Percentiles rank a stretch among this genome's conserved stretches.
Conservation (phyloP, 2,329 filamentous ascomycete genomes). For the Hirsutella minnesotensis region DNA sequence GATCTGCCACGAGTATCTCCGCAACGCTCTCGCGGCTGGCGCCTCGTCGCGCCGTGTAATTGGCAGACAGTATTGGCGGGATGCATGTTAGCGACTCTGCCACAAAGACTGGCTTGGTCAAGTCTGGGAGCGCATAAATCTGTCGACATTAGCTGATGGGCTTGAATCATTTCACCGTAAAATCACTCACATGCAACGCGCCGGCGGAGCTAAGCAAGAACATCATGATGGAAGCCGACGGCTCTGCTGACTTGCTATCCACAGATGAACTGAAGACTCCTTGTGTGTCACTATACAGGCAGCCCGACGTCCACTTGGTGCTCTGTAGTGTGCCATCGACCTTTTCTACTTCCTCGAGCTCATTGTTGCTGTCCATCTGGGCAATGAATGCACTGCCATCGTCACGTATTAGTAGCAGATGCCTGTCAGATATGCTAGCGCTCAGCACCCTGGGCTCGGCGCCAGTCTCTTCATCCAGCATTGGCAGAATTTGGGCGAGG, state of each 20-base stretch:
- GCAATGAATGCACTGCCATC: constrained; percentile 72
- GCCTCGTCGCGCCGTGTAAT: constrained; percentile 57
- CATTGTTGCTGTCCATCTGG: constrained; percentile 63
- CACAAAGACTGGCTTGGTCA: constrained; percentile 59
- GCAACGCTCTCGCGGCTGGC: constrained; percentile 60
- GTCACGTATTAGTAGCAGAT: constrained; percentile 70
- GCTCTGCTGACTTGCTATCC: constrained; percentile 25
- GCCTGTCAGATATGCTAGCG: constrained; percentile 79
- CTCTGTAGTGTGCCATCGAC: constrained; percentile 41
- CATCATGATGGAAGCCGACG: constrained; percentile 47
- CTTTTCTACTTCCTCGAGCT: constrained; percentile 71
- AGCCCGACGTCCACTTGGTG: constrained; percentile 72
- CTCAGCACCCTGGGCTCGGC: constrained; percentile 67
- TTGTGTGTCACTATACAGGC: constrained; percentile 60
- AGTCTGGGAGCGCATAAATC: constrained; percentile 66
- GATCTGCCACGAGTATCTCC: constrained; percentile 73
- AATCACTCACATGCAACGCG: constrained; percentile 53
- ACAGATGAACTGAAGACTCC: constrained; percentile 38
- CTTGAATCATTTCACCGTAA: background rate
- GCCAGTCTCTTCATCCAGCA: constrained; percentile 83
- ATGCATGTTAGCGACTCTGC: constrained; percentile 69
- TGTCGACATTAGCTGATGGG: constrained; percentile 20
- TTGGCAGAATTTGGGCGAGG: constrained; percentile 80
- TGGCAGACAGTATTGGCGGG: constrained; percentile 61
- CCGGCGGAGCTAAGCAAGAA: constrained; percentile 70